A percentile compares a stretch with the other conserved stretches of the same genome.
Conservation (phyloP, 768 basidiomycete species). For the Russula compacta region DNA sequence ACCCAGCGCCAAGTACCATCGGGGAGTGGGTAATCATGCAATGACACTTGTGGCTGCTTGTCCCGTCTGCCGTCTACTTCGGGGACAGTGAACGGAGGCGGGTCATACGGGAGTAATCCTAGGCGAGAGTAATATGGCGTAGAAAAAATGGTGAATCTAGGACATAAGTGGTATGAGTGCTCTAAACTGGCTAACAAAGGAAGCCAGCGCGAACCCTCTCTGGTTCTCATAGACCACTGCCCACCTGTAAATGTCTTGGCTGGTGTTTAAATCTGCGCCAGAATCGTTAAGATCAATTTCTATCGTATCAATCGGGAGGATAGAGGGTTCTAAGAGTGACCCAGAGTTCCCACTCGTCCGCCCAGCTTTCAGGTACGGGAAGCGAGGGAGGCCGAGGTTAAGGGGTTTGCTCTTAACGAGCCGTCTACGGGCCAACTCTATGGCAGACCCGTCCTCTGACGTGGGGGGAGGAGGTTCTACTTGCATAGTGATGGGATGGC, state of each 20-base stretch:
- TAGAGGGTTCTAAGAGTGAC: background rate
- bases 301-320: background rate
- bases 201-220: conserved; percentile 43
- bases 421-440: conserved; percentile 2
- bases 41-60: conserved; percentile 46
- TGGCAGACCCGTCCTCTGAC: background rate
- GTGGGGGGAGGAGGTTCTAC: conserved; percentile 4
- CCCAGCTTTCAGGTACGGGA: background rate
- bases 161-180: background rate
- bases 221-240: conserved; percentile 78
- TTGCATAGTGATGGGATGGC: background rate
- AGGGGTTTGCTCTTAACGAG: background rate
- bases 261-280: conserved; percentile 15
- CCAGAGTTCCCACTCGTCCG: background rate
- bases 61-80: conserved; percentile 24
- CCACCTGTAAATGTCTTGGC: conserved; percentile 60
- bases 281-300: conserved; percentile 6
- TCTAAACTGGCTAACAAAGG: background rate
- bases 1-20: conserved; percentile 80
- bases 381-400: background rate
- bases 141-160: conserved; percentile 59
- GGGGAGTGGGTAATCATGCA: conserved; percentile 61
- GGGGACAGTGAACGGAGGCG: conserved; percentile 63
- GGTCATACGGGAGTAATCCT: conserved; percentile 63
- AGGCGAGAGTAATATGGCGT: conserved; percentile 61